Base-by-base conservation (phyloP, 176 grass and related monocot species). In the Juncus effusus region DNA sequence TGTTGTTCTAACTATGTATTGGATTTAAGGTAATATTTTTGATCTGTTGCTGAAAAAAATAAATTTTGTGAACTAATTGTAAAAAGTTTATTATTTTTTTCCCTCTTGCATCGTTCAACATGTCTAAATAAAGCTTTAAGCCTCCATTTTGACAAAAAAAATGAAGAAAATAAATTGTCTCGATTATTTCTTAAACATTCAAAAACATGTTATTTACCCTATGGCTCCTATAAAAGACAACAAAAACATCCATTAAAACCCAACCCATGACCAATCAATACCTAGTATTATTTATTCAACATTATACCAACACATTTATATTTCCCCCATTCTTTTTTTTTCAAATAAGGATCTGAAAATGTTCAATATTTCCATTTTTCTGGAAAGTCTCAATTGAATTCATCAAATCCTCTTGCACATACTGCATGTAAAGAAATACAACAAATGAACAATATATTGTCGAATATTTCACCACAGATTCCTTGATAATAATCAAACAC, bases 271-370 rank as follows among this genome's bases (percentile, higher is more conserved):
- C 45, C 19, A 28, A 28, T 28, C 0, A 28, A 0, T 28, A 28
- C 19, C 19, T 28, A 28, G 19, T 28, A 28, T 51, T 55, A 56
- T 69, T 54, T 71, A 44, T 71, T 71, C 6, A 59, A 7, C 41
- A 71, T 5, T 13, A 35, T 41, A 58, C 37, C 19, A 10, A 58
- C 51, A 36, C 37, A 57, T 70, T 58, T 11, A 70, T 53, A 10
- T 16, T 16, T 16, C 51, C 51, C 1, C 13, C 9, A 35, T 66
- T 45, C 1, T 7, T 38, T 53, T 49, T n/a, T 39, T 69, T 72
- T 59, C 38, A 72, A 28, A 72, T 72, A 47, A 72, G 68, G 68
- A 50, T 72, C 68, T 72, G 51, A 72, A 72, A 72, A 3, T 45
- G 54, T 38, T 53, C 53, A 10, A 72, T 59, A 16, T 59, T 72